Conservation (phyloP, 148 eudicot genomes). For the Pouteria glomerata region DNA sequence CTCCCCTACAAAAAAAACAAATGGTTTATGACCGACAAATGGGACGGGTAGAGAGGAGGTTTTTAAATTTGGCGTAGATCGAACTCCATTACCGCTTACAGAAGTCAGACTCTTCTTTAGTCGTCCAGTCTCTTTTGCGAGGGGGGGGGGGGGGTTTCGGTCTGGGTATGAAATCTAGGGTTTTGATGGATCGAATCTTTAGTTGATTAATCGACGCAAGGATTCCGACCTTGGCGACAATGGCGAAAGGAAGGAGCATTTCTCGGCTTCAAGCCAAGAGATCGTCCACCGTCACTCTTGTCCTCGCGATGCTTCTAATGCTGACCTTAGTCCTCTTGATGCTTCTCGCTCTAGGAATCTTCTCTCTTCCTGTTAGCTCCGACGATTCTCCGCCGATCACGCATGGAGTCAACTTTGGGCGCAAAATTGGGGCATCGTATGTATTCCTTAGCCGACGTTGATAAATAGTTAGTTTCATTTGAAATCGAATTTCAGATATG, state of each 20-base stretch:
- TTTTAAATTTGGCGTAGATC: too few species aligned
- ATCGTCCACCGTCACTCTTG: conserved; percentile 49
- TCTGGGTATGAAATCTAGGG: not conserved
- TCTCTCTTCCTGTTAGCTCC: conserved; percentile 65
- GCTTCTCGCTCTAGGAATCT: conserved; percentile 83
- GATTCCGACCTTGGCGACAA: too few species aligned
- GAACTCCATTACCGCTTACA: too few species aligned
- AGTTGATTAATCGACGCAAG: too few species aligned
- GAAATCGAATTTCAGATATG: not conserved
- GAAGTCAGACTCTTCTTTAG: too few species aligned
- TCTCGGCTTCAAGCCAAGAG: conserved; percentile 41
- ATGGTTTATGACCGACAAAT: too few species aligned
- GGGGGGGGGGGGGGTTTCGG: not conserved
- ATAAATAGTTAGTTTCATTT: not conserved
- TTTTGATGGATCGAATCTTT: not conserved
- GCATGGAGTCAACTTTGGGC: conserved; percentile 52
- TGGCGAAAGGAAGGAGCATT: conserved; percentile 46
- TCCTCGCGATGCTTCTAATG: conserved; percentile 70
- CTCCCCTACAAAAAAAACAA: too few species aligned
- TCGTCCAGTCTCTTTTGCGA: too few species aligned
- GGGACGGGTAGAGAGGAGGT: too few species aligned
- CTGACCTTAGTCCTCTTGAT: conserved; percentile 50
- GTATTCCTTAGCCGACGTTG: not conserved
- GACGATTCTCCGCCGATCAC: conserved; percentile 28
- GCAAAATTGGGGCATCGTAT: conserved; percentile 44